Base-by-base conservation (phyloP, 1,284 basidiomycete genomes). In the Schizophyllum commune region DNA sequence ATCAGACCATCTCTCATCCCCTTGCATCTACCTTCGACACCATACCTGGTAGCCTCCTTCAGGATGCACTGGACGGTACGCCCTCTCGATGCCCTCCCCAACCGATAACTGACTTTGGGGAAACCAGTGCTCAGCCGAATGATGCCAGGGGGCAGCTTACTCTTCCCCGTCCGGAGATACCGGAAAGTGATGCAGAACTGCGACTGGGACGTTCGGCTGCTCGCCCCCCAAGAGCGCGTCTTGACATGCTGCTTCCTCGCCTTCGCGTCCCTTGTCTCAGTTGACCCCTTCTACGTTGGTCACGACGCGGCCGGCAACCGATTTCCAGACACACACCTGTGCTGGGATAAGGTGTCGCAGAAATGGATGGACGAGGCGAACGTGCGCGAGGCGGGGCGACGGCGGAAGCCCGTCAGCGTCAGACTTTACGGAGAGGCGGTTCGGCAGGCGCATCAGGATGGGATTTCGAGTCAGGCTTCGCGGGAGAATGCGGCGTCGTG, bases 1-100 rank as follows among this genome's bases (percentile, higher is more conserved):
- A 27, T 27, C 39, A 17, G 13, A 47, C 17, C 9, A 13, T 27
- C 27, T 27, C 27, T 5, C 27, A 27, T 27, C 27, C 27, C 5
- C 27, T 27, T 5, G 2, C 27, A 5, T 27, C 27, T 27, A 27
- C 39, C 39, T 56, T 66, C 66, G 60, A 34, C 60, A 65, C 70
- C 61, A 19, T 19, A 5, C 39, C 39, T 47, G 39, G 39, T 3
- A 13, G 13, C 13, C 39, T 47, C 17, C 39, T 47, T 17, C 13
- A 47, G 39, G 39, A 47, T 47, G 39, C 39, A 17, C 39, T 47
- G 9, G 39, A 47, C 39, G 39, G 39, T 47, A 17, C 9, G 39
- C 39, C 17, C 9, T 17, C 9, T 13, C 13, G 39, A 17, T 17
- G 3, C 17, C 4, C 9, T 13, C 17, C 17, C 39, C 27, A 27